phyloP scores from a whole-genome alignment of 108 stramenopile genomes.

The Phaeodactylum tricornutum region DNA sequence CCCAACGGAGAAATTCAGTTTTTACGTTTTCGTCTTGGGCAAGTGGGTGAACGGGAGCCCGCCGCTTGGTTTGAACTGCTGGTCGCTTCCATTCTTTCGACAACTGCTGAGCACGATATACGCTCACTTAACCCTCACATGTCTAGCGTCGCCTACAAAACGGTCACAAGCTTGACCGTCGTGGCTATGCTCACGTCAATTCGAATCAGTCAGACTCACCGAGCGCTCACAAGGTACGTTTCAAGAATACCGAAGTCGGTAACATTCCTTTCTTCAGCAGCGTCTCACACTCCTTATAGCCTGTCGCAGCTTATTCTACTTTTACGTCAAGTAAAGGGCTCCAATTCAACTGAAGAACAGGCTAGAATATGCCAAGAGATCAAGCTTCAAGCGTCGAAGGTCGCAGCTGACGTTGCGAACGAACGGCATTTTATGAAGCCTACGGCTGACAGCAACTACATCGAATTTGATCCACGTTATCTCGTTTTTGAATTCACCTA shows the following conservation, averaged over 20 bases:
- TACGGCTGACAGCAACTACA: conserved; percentile 33
- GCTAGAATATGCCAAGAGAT: conserved; percentile 69
- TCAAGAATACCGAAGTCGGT: not conserved
- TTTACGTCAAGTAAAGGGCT: conserved; percentile 44
- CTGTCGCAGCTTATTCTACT: conserved; percentile 56
- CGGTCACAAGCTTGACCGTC: conserved; percentile 79
- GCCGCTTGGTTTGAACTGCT: conserved; percentile 84
- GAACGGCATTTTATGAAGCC: conserved; percentile 84
- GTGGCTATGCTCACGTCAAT: conserved; percentile 87
- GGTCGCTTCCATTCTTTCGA: conserved; percentile 81
- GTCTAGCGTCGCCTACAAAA: conserved; percentile 72
- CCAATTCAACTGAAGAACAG: conserved; percentile 37
- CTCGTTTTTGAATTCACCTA: conserved; percentile 98
- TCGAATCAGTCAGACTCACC: conserved; percentile 79
- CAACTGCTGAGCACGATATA: conserved; percentile 75
- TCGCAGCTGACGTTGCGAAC: conserved; percentile 69
- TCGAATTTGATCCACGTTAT: conserved; percentile 91
- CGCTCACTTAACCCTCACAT: conserved; percentile 84
- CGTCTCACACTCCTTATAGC: conserved; percentile 13
- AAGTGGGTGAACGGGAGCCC: conserved; percentile 80
- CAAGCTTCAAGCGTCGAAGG: conserved; percentile 64
- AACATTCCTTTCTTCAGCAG: not conserved
- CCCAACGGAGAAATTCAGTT: conserved; percentile 68
- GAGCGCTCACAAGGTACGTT: conserved; percentile 64
- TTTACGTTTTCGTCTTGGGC: conserved; percentile 76